A percentile compares a stretch with the other conserved stretches of the same genome.
Evolutionary conservation across 1,139 yeast species (phyloP).

Genomic region (Sugiyamaella pinicola): DNA sequence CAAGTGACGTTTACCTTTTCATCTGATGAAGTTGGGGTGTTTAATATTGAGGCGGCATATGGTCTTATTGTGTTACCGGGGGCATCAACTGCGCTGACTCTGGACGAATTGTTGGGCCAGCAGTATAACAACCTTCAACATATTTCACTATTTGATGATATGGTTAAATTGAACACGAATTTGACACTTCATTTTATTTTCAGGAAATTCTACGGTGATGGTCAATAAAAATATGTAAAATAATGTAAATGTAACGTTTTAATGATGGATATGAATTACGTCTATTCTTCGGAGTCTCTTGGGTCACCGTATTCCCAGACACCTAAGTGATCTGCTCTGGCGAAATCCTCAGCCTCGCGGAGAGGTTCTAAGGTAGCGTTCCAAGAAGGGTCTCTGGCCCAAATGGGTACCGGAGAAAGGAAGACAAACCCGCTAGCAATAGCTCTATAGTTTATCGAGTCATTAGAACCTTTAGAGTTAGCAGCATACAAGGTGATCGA

Average conservation of each 20-base stretch:
- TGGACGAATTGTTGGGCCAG: conserved; percentile 68
- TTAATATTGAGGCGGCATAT: conserved; percentile 66
- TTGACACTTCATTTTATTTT: conserved; percentile 68
- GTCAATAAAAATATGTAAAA: conserved; percentile 18
- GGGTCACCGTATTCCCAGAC: conserved; percentile 86
- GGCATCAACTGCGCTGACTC: conserved; percentile 54
- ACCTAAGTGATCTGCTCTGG: conserved; percentile 59
- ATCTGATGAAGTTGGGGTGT: conserved; percentile 72
- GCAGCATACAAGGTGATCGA: conserved; percentile 63
- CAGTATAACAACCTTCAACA: conserved; percentile 58
- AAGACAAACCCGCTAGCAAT: conserved; percentile 68
- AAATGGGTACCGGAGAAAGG: conserved; percentile 50
- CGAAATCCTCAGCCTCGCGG: conserved; percentile 50
- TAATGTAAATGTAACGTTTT: background rate
- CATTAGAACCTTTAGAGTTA: conserved; percentile 57
- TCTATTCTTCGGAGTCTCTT: conserved; percentile 55
- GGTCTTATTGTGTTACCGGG: conserved; percentile 53
- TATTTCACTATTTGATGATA: conserved; percentile 61
- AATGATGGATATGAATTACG: background rate
- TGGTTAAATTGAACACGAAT: conserved; percentile 67
- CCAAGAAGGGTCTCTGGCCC: conserved; percentile 44
- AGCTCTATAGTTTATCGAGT: conserved; percentile 65
- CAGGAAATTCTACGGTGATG: conserved; percentile 63
- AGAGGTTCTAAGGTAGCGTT: conserved; percentile 39
- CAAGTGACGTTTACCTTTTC: conserved; percentile 75